Evolutionary conservation across 164 flowering plant genomes (phyloP), one percentile per base, ranked within the genome.

Genomic region (Kingdonia uniflora): DNA sequence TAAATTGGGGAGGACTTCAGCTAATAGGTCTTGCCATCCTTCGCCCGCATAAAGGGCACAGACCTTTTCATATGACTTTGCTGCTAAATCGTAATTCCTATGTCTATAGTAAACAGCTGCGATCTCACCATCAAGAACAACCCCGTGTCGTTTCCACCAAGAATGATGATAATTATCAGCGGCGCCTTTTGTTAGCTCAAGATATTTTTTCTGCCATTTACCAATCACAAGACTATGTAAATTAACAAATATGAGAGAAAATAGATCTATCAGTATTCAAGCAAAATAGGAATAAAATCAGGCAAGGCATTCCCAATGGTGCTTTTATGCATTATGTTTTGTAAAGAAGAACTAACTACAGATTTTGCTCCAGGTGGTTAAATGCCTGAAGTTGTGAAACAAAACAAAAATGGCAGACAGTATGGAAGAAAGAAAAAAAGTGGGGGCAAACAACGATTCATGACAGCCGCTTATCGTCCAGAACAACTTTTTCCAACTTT

Each of bases 131-230:
- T 94, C 97, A 63, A 94, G 95, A 47, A 85, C 95, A 68, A 94
- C 99, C 48, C 95, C 97, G 59, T 94, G 97, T 58, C 99, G 72
- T 78, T 82, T 86, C 99, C 99, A 84, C 99, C 96, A 94, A 45
- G 99, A 94, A 41, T 71, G 80, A 70, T 94, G 95, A 55, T 88
- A 94, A 69, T 86, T 84, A 38, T 86, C 80, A 61, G 97, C 97
- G 65, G 97, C 99, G 65, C 97, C 97, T 78, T 86, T 86, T 11
- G 95, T 82, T 52, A 94, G 73, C 62, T 84, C 89, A 65, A 88
- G 73, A 73, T 86, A 94, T 49, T 84, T 94, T 74, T 78, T 56
- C 97, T 94, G 82, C 61, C 62, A 78, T 12, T 29, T 39, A 45
- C 35, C 65, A 19, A 33, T 47, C 6, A 19, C 16, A 44, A 14